phyloP scores from a whole-genome alignment of 305 asterid species.

The Fraxinus latifolia region DNA sequence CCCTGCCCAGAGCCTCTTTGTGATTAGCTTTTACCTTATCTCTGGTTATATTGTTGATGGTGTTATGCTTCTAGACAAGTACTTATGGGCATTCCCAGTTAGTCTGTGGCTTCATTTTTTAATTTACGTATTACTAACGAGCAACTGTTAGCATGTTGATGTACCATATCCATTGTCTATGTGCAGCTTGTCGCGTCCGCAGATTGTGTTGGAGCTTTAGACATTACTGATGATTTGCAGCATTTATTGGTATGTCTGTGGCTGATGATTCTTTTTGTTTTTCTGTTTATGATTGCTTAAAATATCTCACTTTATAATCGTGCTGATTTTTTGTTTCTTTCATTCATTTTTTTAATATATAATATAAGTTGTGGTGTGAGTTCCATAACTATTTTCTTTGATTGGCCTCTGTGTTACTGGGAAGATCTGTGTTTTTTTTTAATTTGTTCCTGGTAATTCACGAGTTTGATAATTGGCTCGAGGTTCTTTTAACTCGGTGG shows the following conservation, averaged over 20 bases:
- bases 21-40: neutral
- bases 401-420: neutral
- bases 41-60: neutral
- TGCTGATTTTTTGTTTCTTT: neutral
- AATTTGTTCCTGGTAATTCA: neutral
- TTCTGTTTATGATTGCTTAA: slow-evolving; percentile 5
- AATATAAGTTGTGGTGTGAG: neutral
- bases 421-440: neutral
- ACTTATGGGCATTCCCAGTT: neutral
- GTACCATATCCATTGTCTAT: slow-evolving; percentile 28
- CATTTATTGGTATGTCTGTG: slow-evolving; percentile 70
- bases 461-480: neutral
- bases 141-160: slow-evolving; percentile 15
- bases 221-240: slow-evolving; percentile 86
- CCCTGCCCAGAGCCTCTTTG: neutral
- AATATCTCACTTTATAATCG: slow-evolving; percentile 4
- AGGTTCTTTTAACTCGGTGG: neutral
- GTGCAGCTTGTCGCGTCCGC: slow-evolving; percentile 96
- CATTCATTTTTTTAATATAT: neutral
- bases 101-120: neutral
- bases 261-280: slow-evolving; percentile 17
- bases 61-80: neutral
- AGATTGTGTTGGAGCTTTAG: slow-evolving; percentile 98
- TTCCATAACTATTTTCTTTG: neutral
- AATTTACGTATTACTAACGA: neutral